phyloP scores from a whole-genome alignment of 2,329 filamentous ascomycete genomes.

The Botrytis fragariae region DNA sequence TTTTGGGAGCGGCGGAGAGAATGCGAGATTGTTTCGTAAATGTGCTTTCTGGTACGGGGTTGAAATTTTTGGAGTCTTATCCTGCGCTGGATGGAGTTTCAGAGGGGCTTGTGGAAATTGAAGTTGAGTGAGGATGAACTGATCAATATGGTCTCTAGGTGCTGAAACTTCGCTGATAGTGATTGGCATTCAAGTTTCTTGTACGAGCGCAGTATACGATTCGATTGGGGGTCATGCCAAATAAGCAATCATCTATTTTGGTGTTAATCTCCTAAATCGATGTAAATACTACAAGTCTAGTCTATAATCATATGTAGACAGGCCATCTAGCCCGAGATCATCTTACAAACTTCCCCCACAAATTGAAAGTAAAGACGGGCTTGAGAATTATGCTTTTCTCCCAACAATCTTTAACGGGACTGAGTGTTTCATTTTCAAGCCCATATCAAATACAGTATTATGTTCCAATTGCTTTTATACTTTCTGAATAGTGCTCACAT shows the following conservation, averaged over 20 bases:
- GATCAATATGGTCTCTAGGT: no score
- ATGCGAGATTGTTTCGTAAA: background rate
- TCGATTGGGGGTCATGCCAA: no score
- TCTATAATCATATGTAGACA: no score
- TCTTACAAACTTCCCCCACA: no score
- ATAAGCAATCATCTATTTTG: no score
- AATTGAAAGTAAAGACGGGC: background rate
- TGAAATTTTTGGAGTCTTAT: background rate
- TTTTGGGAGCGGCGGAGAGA: background rate
- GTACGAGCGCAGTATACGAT: no score
- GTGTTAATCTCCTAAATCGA: no score
- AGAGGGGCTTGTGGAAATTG: background rate
- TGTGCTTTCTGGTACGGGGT: background rate
- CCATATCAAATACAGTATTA: constrained; percentile 6
- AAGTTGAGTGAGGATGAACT: background rate
- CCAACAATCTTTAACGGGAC: background rate
- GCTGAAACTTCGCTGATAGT: no score
- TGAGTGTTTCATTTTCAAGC: background rate
- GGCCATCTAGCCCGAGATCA: no score
- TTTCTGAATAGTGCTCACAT: background rate
- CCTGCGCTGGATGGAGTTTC: background rate
- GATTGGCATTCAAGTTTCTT: no score
- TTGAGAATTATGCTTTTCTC: background rate
- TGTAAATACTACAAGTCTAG: no score
- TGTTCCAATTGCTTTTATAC: background rate